These are phyloP conservation scores for Monosporozyma yasuniensis DNA, from an alignment of 805 yeast species.

Conservation along the genomic window DNA sequence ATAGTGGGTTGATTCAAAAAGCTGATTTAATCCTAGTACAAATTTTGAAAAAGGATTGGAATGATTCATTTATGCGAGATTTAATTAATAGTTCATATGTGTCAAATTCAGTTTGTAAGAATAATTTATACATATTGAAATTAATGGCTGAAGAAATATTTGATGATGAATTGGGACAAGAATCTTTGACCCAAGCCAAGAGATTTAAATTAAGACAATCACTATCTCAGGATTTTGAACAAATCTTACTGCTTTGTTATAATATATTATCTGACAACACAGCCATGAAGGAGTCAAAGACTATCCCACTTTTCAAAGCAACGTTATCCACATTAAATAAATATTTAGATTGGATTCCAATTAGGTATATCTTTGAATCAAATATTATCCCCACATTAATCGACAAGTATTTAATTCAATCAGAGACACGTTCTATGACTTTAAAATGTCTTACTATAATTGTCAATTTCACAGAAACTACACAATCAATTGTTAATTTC, in stretches of 20 bases:
- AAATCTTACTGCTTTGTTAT: constrained; percentile 80
- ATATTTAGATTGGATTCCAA: constrained; percentile 89
- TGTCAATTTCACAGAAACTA: constrained; percentile 50
- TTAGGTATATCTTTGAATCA: constrained; percentile 78
- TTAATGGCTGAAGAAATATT: constrained; percentile 88
- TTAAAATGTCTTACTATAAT: constrained; percentile 89
- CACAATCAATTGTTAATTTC: constrained; percentile 32
- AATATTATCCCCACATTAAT: constrained; percentile 61
- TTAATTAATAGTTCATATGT: constrained; percentile 72
- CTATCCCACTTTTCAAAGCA: constrained; percentile 63
- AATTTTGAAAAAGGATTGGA: constrained; percentile 96
- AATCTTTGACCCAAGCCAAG: constrained; percentile 91
- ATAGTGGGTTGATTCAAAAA: constrained; percentile 72
- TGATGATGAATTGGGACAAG: constrained; percentile 66
- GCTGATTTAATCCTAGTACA: constrained; percentile 89
- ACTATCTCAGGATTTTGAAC: constrained; percentile 81
- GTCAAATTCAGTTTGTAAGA: constrained; percentile 87
- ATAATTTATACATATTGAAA: constrained; percentile 83
- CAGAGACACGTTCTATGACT: constrained; percentile 68
- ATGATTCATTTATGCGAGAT: constrained; percentile 86
- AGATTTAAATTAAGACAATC: constrained; percentile 67
- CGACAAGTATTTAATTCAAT: constrained; percentile 60
- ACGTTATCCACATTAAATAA: constrained; percentile 70
- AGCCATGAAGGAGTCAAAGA: constrained; percentile 50
- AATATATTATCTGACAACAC: constrained; percentile 54